Conservation (phyloP, 2,329 filamentous ascomycete genomes). For the Pyrenophora seminiperda region DNA sequence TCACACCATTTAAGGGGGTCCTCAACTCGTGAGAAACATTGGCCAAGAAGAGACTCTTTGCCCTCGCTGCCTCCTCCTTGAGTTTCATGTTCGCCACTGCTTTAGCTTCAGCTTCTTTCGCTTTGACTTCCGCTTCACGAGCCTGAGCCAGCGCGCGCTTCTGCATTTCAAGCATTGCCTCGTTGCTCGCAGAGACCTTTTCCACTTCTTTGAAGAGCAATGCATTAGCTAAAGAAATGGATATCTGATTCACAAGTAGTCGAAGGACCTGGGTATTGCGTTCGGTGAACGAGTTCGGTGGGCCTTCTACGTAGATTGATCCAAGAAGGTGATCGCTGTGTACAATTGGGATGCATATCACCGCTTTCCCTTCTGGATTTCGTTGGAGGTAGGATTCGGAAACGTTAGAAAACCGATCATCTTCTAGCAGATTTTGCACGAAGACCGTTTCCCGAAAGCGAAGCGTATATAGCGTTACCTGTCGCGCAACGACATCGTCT, state of each 20-base stretch:
- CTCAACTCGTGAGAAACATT: conserved; percentile 64
- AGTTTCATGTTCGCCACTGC: conserved; percentile 79
- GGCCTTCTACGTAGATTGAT: conserved; percentile 77
- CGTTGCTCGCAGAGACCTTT: conserved; percentile 77
- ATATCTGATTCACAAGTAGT: conserved; percentile 77
- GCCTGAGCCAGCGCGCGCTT: conserved; percentile 75
- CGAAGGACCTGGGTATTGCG: conserved; percentile 61
- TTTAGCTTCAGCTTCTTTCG: conserved; percentile 75
- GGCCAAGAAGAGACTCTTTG: conserved; percentile 75
- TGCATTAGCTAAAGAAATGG: conserved; percentile 68
- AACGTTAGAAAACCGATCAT: conserved; percentile 80
- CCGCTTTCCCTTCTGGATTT: conserved; percentile 72
- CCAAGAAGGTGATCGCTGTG: conserved; percentile 75
- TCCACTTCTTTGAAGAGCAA: conserved; percentile 71
- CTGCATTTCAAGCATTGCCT: conserved; percentile 77
- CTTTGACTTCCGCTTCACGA: conserved; percentile 73
- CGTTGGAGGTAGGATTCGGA: conserved; percentile 69
- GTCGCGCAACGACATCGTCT: conserved; percentile 73
- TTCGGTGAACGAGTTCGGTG: conserved; percentile 77
- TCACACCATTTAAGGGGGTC: conserved; percentile 60
- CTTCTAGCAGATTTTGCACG: conserved; percentile 71
- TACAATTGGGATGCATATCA: conserved; percentile 79
- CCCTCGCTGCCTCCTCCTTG: conserved; percentile 81
- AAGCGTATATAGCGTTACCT: conserved; percentile 76
- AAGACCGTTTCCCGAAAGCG: conserved; percentile 78